Evolutionary conservation across 768 basidiomycete genomes (phyloP), one percentile per base, ranked within the genome.

Genomic region (Tulasnella sp.): DNA sequence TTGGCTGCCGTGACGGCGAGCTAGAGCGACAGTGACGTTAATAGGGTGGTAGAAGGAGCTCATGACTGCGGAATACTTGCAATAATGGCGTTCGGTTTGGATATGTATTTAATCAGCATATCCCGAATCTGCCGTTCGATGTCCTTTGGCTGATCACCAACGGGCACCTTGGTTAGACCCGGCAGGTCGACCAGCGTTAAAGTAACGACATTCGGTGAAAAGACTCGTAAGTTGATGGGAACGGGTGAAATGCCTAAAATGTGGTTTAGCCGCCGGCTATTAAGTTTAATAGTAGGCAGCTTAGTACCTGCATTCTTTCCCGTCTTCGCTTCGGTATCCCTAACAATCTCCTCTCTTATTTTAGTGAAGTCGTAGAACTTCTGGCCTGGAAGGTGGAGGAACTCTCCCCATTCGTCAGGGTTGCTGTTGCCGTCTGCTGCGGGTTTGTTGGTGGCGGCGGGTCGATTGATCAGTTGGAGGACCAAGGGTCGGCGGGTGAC

Each of bases 311-410:
- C 96, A 83, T 99, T 99, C 85, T 93, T 93, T 78, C 98, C 98
- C 0, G 98, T 99, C 89, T 99, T 99, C 78, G 94, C 94, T 83
- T 99, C 98, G 0, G 98, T 99, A 84, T 99, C 98, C 80, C 91
- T 91, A 46, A 98, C 89, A 80, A 99, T 99, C 85, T 99, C 98
- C 57, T 92, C 94, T 79, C 97, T 88, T 83, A 99, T 98, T 88
- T 98, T 97, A 13, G 10, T 88, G 86, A 99, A 99, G 86, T 99
- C 98, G 84, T 92, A 94, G 86, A 99, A 97, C 86, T 99, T 99
- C 86, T 99, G 93, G 79, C 93, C 93, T 0, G 97, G 98, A 67
- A 98, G 89, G 82, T 96, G 95, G 35, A 99, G 87, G 88, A 99
- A 99, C 85, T 99, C 98, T 81, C 97, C 98, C 98, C 98, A 99